Percentiles rank a stretch among this genome's conserved stretches.
phyloP scores from a whole-genome alignment of 345 rosid species.

The Eucalyptus curtisii region DNA sequence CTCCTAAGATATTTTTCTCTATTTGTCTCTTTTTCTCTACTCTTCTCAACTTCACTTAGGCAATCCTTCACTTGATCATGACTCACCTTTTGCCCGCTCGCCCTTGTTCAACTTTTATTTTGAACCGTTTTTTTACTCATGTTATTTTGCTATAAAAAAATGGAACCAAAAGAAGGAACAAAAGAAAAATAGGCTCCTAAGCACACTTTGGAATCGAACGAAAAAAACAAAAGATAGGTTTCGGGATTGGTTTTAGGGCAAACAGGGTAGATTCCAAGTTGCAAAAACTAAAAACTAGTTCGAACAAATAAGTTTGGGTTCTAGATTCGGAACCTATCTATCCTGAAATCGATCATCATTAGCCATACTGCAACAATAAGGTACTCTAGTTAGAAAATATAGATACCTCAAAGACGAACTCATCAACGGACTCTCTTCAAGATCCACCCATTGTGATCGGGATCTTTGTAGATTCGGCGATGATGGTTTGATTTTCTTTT shows the following conservation, averaged over 20 bases:
- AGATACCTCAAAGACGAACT: not conserved
- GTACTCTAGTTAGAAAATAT: not conserved
- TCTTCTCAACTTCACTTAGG: too few species aligned
- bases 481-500: not conserved
- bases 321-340: not conserved
- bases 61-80: too few species aligned
- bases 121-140: too few species aligned
- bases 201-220: not conserved
- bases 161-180: not conserved
- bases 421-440: not conserved
- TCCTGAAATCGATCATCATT: not conserved
- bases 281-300: too few species aligned
- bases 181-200: not conserved
- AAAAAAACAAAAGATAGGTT: not conserved
- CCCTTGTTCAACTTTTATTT: too few species aligned
- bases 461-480: not conserved
- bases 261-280: fast-evolving
- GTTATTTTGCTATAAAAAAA: too few species aligned
- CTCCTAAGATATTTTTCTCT: too few species aligned
- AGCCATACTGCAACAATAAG: not conserved
- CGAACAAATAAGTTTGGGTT: not conserved
- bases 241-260: not conserved
- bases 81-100: too few species aligned
- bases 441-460: not conserved
- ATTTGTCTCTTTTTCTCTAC: too few species aligned